phyloP scores from a whole-genome alignment of 345 rosid genomes.

The Reutealis trisperma region DNA sequence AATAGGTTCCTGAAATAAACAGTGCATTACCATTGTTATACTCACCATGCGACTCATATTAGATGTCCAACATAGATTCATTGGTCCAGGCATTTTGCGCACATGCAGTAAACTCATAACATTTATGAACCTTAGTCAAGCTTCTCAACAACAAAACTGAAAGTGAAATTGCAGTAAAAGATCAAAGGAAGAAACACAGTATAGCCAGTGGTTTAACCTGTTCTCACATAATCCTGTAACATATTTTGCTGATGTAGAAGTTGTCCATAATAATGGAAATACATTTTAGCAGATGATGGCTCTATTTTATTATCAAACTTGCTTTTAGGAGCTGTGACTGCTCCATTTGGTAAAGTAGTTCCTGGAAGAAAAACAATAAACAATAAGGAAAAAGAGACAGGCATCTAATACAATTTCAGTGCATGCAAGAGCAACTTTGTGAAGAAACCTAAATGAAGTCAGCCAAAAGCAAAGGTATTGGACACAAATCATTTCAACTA shows the following conservation, averaged over 20 bases:
- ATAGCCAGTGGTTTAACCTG: conserved; percentile 55
- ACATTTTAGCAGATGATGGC: conserved; percentile 93
- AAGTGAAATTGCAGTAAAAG: conserved; percentile 1
- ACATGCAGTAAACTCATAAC: not conserved
- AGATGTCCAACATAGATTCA: not conserved
- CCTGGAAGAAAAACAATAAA: conserved; percentile 41
- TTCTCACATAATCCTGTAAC: conserved; percentile 98
- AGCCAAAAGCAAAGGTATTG: not conserved
- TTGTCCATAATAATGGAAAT: conserved; percentile 97
- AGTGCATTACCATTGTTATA: not conserved
- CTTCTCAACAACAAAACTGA: conserved; percentile 12
- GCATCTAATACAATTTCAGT: conserved; percentile 4
- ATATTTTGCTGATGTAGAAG: conserved; percentile 96
- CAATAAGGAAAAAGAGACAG: conserved; percentile 19
- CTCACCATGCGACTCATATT: conserved; percentile 1
- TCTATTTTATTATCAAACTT: conserved; percentile 92
- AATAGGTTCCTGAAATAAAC: conserved; percentile 79
- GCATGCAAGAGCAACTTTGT: not conserved
- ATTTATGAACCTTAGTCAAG: not conserved
- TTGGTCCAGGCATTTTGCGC: not conserved
- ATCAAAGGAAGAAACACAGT: conserved; percentile 12
- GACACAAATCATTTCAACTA: not conserved
- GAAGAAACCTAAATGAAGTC: conserved; percentile 1
- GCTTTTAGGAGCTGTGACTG: conserved; percentile 51
- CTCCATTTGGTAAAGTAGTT: conserved; percentile 51